phyloP scores from a whole-genome alignment of 2,329 filamentous ascomycete species.

The Hypoxylon sp. region DNA sequence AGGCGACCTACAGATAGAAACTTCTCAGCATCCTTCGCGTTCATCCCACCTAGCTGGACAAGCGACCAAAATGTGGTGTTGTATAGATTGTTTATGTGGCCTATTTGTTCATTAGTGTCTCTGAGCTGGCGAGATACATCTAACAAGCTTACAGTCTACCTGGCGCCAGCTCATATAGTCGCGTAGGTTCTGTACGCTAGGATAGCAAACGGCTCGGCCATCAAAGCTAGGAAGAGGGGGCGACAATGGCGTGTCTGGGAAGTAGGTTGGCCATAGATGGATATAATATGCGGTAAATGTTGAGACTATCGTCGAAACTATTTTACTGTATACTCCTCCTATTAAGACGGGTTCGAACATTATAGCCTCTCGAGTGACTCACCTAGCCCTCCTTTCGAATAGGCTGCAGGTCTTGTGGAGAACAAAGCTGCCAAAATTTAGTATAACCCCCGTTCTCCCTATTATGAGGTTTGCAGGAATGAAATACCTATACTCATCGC shows the following conservation, averaged over 20 bases:
- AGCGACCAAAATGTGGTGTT: conserved; percentile 97
- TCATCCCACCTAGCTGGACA: conserved; percentile 82
- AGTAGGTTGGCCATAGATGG: conserved; percentile 82
- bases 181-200: conserved; percentile 82
- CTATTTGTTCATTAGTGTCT: conserved; percentile 60
- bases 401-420: conserved; percentile 86
- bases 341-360: conserved; percentile 17
- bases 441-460: neutral
- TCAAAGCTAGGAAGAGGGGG: conserved; percentile 91
- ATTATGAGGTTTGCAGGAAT: neutral
- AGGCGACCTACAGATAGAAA: conserved; percentile 75
- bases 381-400: conserved; percentile 89
- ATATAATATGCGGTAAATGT: conserved; percentile 95
- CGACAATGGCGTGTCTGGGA: conserved; percentile 78
- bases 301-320: conserved; percentile 91
- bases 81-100: conserved; percentile 98
- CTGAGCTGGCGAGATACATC: neutral
- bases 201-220: conserved; percentile 91
- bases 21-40: conserved; percentile 83
- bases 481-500: conserved; percentile 87
- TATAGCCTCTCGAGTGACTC: conserved; percentile 48
- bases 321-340: conserved; percentile 72
- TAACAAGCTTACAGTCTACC: conserved; percentile 82
- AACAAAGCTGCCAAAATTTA: conserved; percentile 76
- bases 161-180: conserved; percentile 99